Base-by-base conservation (phyloP, 2,329 filamentous ascomycete genomes). In the Cercospora sp. region DNA sequence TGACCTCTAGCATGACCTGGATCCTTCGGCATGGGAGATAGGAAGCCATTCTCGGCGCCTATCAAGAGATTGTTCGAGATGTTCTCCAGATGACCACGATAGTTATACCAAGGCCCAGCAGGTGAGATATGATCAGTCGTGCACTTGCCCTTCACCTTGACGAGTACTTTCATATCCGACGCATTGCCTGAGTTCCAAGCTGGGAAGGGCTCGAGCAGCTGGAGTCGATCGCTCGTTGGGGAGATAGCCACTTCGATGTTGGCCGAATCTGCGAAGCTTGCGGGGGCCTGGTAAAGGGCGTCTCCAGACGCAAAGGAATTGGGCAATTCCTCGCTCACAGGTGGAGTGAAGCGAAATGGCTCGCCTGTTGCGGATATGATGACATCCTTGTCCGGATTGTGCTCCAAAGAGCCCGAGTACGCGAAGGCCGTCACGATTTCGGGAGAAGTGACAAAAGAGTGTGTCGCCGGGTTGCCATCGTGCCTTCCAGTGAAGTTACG, bases 11-110 rank as follows among this genome's bases (percentile, higher is more conserved):
- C 40, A 26, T 28, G 31, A 18, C 13, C 36, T 12, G 40, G 40
- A n/a, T 62, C 83, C 97, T 98, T 78, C 91, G 93, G 77, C 97
- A 78, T 93, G 86, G 69, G 60, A 16, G 60, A 62, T 6, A 62
- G 23, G 8, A 62, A 62, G 7, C 90, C 90, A 84, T 97, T 98
- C 84, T 93, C 92, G 77, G 95, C 94, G 84, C 94, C 94, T 76
- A 97, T 97, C 81, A 98, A 84, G 92, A 97, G 97, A 88, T 97
- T 98, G 90, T 97, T 97, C 80, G 93, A 97, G 85, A 98, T 97
- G 88, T 98, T 97, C 88, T 97, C 94, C 77, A 98, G 87, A 81
- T 97, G 94, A 71, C 94, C 94, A 87, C 94, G 93, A 88, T 97
- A 97, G 87, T 97, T 97, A 81, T 97, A 86, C 93, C 93, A 97